Conservation (phyloP, 306 rosid species). For the Sindora glabra region DNA sequence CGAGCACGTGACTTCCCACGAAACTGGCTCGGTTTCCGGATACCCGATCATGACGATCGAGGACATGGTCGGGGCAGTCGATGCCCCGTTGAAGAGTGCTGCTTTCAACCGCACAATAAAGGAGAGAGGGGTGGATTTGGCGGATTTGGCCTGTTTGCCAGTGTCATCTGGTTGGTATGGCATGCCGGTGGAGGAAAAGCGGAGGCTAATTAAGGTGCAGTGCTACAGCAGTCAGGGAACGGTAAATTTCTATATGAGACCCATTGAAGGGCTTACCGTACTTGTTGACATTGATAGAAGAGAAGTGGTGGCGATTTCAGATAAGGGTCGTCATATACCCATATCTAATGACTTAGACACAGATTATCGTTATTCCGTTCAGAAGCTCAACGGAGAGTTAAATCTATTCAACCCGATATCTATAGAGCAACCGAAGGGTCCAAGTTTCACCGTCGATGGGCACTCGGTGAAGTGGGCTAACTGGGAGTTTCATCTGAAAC, state of each 20-base stretch:
- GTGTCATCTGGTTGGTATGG: constrained; percentile 82
- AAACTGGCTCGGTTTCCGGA: constrained; percentile 28
- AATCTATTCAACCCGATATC: constrained; percentile 62
- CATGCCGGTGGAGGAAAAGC: constrained; percentile 35
- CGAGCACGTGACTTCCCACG: constrained; percentile 9
- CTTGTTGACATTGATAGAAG: constrained; percentile 52
- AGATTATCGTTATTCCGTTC: constrained; percentile 61
- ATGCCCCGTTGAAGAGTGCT: constrained; percentile 32
- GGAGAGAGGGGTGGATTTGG: constrained; percentile 49
- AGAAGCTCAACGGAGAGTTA: constrained; percentile 34
- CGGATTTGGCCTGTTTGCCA: constrained; percentile 62
- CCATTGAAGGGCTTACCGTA: constrained; percentile 79
- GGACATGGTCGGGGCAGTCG: constrained; percentile 41
- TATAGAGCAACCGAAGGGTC: constrained; percentile 76
- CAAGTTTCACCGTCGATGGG: constrained; percentile 61
- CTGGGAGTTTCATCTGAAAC: constrained; percentile 76
- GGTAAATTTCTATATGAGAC: constrained; percentile 86
- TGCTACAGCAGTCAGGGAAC: constrained; percentile 66
- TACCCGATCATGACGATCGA: constrained; percentile 60
- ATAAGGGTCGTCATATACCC: constrained; percentile 55
- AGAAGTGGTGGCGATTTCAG: constrained; percentile 45
- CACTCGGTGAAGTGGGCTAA: constrained; percentile 78
- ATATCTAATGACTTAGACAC: constrained; percentile 59
- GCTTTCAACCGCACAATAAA: constrained; percentile 55
- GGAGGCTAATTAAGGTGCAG: constrained; percentile 68